Percentiles rank a stretch among this genome's conserved stretches.
These are phyloP conservation scores for Colletotrichum australisinense DNA, from an alignment of 2,329 filamentous ascomycete species.

Conservation along the genomic window DNA sequence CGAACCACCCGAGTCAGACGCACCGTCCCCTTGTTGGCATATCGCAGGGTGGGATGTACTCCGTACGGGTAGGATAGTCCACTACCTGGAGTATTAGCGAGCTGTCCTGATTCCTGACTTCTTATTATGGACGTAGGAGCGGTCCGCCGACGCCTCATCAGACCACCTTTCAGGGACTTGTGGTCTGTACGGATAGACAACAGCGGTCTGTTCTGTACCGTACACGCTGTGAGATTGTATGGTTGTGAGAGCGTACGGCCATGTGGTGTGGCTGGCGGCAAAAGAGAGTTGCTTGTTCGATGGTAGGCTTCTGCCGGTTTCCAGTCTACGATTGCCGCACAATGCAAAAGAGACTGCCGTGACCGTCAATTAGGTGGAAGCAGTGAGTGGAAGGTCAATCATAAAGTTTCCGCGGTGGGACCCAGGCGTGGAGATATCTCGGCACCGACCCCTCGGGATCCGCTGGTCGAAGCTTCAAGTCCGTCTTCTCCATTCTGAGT, in stretches of 20 bases:
- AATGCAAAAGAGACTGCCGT: neutral
- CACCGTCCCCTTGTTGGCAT: neutral
- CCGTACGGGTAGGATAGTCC: neutral
- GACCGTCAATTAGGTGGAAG: too few species aligned
- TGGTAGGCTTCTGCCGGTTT: neutral
- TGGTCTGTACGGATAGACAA: neutral
- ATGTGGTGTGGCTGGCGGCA: neutral
- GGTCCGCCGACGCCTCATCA: neutral
- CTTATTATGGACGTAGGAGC: neutral
- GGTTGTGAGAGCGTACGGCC: neutral
- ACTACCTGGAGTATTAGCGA: too few species aligned
- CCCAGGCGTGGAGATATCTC: neutral
- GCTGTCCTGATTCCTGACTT: neutral
- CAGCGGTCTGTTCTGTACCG: neutral
- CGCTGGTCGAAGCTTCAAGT: neutral
- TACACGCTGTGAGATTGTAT: too few species aligned
- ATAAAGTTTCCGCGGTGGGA: neutral
- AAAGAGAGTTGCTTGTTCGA: too few species aligned
- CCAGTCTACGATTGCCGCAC: neutral
- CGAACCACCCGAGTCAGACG: constrained; percentile 8
- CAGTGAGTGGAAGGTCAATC: neutral
- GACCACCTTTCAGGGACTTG: neutral
- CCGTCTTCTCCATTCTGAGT: constrained; percentile 4
- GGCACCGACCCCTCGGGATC: neutral
- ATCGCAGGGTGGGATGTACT: neutral